Evolutionary conservation across 164 flowering plant species (phyloP), one percentile per base, ranked within the genome.

Genomic region (Vitis riparia): DNA sequence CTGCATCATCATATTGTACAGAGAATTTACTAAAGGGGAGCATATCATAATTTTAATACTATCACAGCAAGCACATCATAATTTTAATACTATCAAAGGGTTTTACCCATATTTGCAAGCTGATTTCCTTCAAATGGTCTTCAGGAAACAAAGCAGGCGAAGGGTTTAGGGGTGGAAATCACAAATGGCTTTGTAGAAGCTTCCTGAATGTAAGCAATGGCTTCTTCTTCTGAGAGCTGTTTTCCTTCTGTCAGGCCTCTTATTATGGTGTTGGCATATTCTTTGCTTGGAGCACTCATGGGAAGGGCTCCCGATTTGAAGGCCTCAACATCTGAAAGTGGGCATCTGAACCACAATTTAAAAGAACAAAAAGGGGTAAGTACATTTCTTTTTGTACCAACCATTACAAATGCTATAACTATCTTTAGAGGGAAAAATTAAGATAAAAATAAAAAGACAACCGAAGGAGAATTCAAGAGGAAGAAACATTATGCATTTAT

Each of bases 171-270:
- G 7, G 55, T 2, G 23, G 15, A 47, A 55, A 63, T 87, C 78
- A 90, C 66, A 93, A 93, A 57, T 27, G 87, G 82, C 76, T 69
- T 86, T 15, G 83, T 27, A 51, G 88, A 68, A 57, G 92, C 87
- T 47, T 77, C 78, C 12, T 81, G 68, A 50, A 96, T 81, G 82
- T 93, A 92, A 47, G 89, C 83, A 47, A 23, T 44, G 49, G 97
- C 97, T 72, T 87, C 96, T 59, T 80, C 88, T 71, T 85, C 86
- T 1, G 95, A 83, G 4, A 96, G 81, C 52, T 82, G 88, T 47
- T 78, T 74, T 55, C 97, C 97, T 68, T 89, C 93, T 1, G 86
- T 86, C 67, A 96, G 73, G 37, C 98, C 99, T 75, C 52, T 85
- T 49, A 91, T 71, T 70, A 96, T 74, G 19, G 85, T 77, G 52